A percentile compares a stretch with the other conserved stretches of the same genome.
phyloP scores from a whole-genome alignment of 2,329 filamentous ascomycete species.

The Clonostachys byssicola region DNA sequence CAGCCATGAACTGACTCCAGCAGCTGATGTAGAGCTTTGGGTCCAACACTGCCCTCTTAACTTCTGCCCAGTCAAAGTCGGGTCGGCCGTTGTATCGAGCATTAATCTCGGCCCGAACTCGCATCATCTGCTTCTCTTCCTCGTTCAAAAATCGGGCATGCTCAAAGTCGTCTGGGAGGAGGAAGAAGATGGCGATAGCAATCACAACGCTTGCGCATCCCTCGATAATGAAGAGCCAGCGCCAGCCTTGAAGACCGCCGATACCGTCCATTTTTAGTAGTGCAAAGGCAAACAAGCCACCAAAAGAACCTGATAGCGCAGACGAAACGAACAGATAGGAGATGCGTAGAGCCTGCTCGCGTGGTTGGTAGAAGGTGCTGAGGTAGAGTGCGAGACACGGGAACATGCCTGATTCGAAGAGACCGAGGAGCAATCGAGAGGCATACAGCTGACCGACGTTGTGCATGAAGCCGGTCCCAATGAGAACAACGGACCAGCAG shows the following conservation, averaged over 20 bases:
- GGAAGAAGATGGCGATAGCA: conserved; percentile 67
- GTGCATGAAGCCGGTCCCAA: conserved; percentile 58
- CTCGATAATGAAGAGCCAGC: conserved; percentile 67
- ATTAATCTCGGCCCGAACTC: conserved; percentile 5
- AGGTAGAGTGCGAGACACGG: conserved; percentile 78
- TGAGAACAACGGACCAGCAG: conserved; percentile 67
- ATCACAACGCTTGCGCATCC: conserved; percentile 67
- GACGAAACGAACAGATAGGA: conserved; percentile 83
- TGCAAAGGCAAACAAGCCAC: conserved; percentile 67
- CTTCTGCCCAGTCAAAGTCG: conserved; percentile 9
- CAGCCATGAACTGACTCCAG: conserved; percentile 18
- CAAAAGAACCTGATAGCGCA: conserved; percentile 74
- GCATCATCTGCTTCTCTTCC: conserved; percentile 11
- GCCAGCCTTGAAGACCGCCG: conserved; percentile 52
- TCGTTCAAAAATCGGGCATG: conserved; percentile 63
- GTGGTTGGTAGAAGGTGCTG: conserved; percentile 77
- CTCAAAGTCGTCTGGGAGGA: conserved; percentile 79
- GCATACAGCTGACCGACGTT: conserved; percentile 63
- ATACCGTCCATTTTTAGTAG: conserved; percentile 68
- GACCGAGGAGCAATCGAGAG: conserved; percentile 65
- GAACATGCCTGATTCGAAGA: conserved; percentile 72
- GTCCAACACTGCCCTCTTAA: conserved; percentile 6
- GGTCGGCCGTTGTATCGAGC: conserved; percentile 7
- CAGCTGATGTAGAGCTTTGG: conserved; percentile 21
- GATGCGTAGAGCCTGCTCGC: conserved; percentile 74